Conservation (phyloP, 2,329 filamentous ascomycete genomes). For the Aquanectria penicillioides region DNA sequence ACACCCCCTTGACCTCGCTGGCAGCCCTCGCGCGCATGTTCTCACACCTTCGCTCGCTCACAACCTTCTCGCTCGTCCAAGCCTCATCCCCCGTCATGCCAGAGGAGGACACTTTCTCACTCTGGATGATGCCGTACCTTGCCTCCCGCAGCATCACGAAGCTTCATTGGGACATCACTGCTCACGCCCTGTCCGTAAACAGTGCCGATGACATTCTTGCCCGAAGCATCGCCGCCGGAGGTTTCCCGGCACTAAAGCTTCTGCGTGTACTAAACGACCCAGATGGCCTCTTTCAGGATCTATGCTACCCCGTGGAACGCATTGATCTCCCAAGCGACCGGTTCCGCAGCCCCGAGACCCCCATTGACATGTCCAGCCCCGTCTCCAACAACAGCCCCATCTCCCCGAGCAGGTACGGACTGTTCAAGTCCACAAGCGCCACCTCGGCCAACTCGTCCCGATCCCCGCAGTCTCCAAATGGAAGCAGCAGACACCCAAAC, state of each 20-base stretch:
- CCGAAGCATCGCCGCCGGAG: slow-evolving; percentile 66
- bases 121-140: slow-evolving; percentile 73
- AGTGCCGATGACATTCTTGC: slow-evolving; percentile 72
- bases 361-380: slow-evolving; percentile 32
- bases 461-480: slow-evolving; percentile 20
- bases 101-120: slow-evolving; percentile 59
- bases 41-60: slow-evolving; percentile 61
- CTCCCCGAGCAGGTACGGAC: slow-evolving; percentile 34
- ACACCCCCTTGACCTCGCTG: slow-evolving; percentile 65
- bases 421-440: slow-evolving; percentile 50
- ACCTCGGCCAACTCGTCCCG: slow-evolving; percentile 42
- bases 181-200: slow-evolving; percentile 55
- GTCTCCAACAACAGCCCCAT: slow-evolving; percentile 38
- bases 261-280: slow-evolving; percentile 76
- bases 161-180: slow-evolving; percentile 73
- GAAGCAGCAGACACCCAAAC: slow-evolving; percentile 35
- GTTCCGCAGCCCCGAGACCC: slow-evolving; percentile 45
- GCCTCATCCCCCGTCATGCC: slow-evolving; percentile 64
- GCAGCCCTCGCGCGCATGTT: slow-evolving; percentile 68
- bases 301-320: slow-evolving; percentile 71
- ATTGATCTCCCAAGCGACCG: slow-evolving; percentile 63
- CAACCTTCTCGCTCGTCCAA: slow-evolving; percentile 65
- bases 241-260: slow-evolving; percentile 69
- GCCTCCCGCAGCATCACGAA: slow-evolving; percentile 62
- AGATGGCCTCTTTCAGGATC: slow-evolving; percentile 73